These are phyloP conservation scores for Blastocladiella emersonii DNA, from an alignment of 371 early-diverging fungal genomes.

Conservation along the genomic window DNA sequence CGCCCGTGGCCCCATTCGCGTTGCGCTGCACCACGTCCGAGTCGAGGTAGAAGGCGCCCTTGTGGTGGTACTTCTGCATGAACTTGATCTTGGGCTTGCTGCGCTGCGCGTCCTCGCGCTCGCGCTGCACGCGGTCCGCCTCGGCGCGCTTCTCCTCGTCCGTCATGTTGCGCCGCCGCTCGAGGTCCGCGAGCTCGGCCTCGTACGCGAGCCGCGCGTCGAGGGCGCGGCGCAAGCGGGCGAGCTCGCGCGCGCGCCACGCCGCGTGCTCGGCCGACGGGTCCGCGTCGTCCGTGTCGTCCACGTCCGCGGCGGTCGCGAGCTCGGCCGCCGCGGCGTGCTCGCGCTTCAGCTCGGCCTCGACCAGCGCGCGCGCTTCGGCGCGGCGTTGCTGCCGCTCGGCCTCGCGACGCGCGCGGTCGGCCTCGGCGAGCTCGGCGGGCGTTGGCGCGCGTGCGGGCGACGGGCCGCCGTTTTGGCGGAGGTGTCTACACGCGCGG, in stretches of 20 bases:
- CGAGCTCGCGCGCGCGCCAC: slow-evolving; percentile 86
- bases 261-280: slow-evolving; percentile 73
- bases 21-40: slow-evolving; percentile 42
- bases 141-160: slow-evolving; percentile 63
- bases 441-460: neutral
- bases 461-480: neutral
- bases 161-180: slow-evolving; percentile 62
- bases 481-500: too few species aligned
- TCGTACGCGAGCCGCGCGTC: slow-evolving; percentile 62
- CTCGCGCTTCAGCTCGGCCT: slow-evolving; percentile 49
- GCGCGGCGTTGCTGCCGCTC: slow-evolving; percentile 39
- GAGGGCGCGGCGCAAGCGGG: slow-evolving; percentile 72
- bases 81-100: slow-evolving; percentile 27
- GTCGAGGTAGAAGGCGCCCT: slow-evolving; percentile 61
- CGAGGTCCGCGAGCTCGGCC: slow-evolving; percentile 59
- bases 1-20: slow-evolving; percentile 56
- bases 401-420: slow-evolving; percentile 48
- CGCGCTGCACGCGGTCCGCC: slow-evolving; percentile 27
- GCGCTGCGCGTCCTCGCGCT: slow-evolving; percentile 14
- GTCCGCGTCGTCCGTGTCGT: slow-evolving; percentile 82
- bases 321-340: neutral
- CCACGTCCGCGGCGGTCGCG: slow-evolving; percentile 30
- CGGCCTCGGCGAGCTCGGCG: slow-evolving; percentile 35
- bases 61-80: slow-evolving; percentile 75
- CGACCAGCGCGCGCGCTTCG: slow-evolving; percentile 60